Evolutionary conservation across 371 early-diverging fungal genomes (phyloP).

Genomic region (Scutellospora calospora): DNA sequence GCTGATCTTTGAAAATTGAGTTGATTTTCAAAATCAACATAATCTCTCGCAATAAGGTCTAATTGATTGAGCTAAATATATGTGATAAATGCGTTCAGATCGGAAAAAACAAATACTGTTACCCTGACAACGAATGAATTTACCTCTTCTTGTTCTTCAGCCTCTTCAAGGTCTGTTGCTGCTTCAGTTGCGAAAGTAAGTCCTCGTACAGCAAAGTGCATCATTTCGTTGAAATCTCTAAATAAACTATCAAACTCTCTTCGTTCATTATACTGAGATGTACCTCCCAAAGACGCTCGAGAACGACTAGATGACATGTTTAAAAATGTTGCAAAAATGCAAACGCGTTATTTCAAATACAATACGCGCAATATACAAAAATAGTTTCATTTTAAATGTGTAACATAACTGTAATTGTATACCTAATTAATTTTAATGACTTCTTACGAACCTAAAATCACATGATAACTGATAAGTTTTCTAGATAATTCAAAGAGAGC

Average conservation of each 20-base stretch:
- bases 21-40: conserved; percentile 26
- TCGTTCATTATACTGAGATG: background rate
- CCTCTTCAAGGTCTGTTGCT: conserved; percentile 28
- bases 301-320: background rate
- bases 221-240: conserved; percentile 1
- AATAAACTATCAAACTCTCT: background rate
- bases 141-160: conserved; percentile 4
- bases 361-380: no score
- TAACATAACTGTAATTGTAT: no score
- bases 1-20: background rate
- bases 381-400: no score
- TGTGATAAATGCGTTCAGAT: background rate
- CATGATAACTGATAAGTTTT: no score
- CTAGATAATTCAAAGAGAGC: no score
- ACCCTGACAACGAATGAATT: no score
- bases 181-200: conserved; percentile 7
- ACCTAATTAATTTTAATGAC: no score
- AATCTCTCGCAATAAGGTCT: background rate
- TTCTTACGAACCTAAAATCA: no score
- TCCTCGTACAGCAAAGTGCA: background rate
- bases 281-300: background rate
- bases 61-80: background rate
- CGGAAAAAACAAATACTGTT: background rate
- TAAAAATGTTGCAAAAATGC: no score
- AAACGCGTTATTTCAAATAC: no score